A percentile compares a stretch with the other conserved stretches of the same genome.
These are phyloP conservation scores for Megacollybia marginata DNA, from an alignment of 768 basidiomycete species.

Conservation along the genomic window DNA sequence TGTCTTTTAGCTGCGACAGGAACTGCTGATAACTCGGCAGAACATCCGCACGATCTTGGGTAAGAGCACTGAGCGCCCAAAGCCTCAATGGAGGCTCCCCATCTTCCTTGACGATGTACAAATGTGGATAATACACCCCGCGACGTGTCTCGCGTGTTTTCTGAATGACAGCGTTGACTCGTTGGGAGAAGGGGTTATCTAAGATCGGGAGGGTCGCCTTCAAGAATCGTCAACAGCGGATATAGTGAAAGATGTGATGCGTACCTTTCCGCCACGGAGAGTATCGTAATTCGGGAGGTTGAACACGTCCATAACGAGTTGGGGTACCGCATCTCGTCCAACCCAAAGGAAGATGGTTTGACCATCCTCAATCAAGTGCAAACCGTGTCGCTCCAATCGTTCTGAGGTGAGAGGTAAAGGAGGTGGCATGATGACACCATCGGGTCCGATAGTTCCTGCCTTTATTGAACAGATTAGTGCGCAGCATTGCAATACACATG, in stretches of 20 bases:
- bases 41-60: constrained; percentile 94
- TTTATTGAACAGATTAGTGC: constrained; percentile 19
- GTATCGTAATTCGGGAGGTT: constrained; percentile 82
- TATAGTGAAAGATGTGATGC: constrained; percentile 7
- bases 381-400: constrained; percentile 86
- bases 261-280: constrained; percentile 88
- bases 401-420: constrained; percentile 92
- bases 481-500: neutral
- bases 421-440: constrained; percentile 82
- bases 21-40: constrained; percentile 96
- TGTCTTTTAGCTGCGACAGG: constrained; percentile 83
- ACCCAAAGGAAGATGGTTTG: constrained; percentile 98
- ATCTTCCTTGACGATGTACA: constrained; percentile 97
- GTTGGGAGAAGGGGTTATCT: constrained; percentile 93
- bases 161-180: constrained; percentile 87
- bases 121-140: constrained; percentile 86
- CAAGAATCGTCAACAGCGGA: constrained; percentile 1
- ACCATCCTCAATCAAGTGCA: constrained; percentile 95
- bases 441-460: constrained; percentile 88
- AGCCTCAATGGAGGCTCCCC: constrained; percentile 90
- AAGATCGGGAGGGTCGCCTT: constrained; percentile 85
- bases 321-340: constrained; percentile 96
- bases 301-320: constrained; percentile 91
- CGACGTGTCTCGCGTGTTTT: constrained; percentile 93
- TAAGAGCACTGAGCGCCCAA: constrained; percentile 91